A percentile compares a stretch with the other conserved stretches of the same genome.
phyloP scores from a whole-genome alignment of 2,329 filamentous ascomycete genomes.

The Penicillium occitanis region DNA sequence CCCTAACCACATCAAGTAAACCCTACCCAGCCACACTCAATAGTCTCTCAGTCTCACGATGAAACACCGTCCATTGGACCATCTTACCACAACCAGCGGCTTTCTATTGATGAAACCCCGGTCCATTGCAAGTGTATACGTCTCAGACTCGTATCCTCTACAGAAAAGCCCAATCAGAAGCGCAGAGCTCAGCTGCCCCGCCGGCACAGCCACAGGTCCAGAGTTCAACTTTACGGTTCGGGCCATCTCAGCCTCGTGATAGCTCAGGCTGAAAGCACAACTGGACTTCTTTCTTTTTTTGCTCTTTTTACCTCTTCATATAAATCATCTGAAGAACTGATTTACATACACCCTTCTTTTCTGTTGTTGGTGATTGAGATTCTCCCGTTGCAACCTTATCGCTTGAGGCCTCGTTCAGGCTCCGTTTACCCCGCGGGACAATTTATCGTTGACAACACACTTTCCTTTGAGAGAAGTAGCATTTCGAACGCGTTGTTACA shows the following conservation, averaged over 20 bases:
- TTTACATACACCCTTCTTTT: not conserved
- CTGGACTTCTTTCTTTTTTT: not conserved
- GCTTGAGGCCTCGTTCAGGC: not conserved
- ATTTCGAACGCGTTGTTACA: not conserved
- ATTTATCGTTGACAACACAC: not conserved
- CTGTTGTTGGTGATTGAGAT: not conserved
- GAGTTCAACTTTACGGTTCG: not conserved
- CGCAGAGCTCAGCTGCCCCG: conserved; percentile 15
- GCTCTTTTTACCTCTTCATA: not conserved
- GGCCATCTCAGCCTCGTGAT: conserved; percentile 1
- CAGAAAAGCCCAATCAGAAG: not conserved
- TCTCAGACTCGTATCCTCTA: not conserved
- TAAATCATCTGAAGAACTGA: not conserved
- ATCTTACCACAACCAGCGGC: not conserved
- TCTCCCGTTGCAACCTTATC: not conserved
- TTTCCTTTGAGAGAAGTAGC: not conserved
- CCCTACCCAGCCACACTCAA: not conserved
- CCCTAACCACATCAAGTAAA: not conserved
- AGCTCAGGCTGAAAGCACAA: not conserved
- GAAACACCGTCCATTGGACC: not conserved
- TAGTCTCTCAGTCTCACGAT: not conserved
- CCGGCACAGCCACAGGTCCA: conserved; percentile 21
- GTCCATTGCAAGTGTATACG: not conserved
- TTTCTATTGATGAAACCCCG: not conserved
- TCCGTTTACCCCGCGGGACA: conserved; percentile 5